Evolutionary conservation across 75 land plant genomes (phyloP).

Genomic region (Pinus albicaulis): DNA sequence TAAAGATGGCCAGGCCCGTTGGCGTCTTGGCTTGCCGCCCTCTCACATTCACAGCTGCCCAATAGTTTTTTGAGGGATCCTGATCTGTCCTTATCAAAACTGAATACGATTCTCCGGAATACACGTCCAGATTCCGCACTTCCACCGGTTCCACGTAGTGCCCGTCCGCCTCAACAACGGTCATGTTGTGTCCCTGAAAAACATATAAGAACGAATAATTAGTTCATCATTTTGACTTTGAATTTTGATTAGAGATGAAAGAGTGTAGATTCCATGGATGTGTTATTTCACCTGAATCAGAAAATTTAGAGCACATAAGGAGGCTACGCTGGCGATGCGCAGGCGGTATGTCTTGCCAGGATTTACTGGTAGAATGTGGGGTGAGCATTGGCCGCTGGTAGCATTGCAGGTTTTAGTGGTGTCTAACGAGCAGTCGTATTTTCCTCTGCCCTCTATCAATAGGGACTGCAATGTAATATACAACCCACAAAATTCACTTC

Average conservation of each 20-base stretch:
- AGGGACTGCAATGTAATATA: no score
- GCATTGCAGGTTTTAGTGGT: slow-evolving; percentile 19
- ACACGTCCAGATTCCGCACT: slow-evolving; percentile 68
- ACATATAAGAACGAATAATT: slow-evolving; percentile 18
- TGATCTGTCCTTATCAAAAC: neutral
- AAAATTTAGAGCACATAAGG: slow-evolving; percentile 16
- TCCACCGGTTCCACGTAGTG: neutral
- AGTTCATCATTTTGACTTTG: no score
- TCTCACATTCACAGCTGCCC: no score
- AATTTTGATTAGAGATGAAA: neutral
- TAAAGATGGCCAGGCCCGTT: no score
- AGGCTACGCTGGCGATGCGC: no score
- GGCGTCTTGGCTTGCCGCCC: slow-evolving; percentile 37
- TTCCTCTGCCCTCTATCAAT: no score
- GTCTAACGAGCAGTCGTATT: slow-evolving; percentile 61
- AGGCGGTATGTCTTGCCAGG: slow-evolving; percentile 7
- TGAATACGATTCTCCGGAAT: slow-evolving; percentile 55
- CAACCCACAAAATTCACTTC: no score
- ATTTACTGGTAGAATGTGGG: no score
- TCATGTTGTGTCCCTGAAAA: slow-evolving; percentile 76
- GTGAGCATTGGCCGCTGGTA: neutral
- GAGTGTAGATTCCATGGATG: slow-evolving; percentile 77
- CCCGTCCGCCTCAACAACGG: slow-evolving; percentile 24
- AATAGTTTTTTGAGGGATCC: no score
- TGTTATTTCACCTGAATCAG: slow-evolving; percentile 16